These are phyloP conservation scores for Colletotrichum sp. DNA, from an alignment of 2,329 filamentous ascomycete genomes.

Conservation along the genomic window DNA sequence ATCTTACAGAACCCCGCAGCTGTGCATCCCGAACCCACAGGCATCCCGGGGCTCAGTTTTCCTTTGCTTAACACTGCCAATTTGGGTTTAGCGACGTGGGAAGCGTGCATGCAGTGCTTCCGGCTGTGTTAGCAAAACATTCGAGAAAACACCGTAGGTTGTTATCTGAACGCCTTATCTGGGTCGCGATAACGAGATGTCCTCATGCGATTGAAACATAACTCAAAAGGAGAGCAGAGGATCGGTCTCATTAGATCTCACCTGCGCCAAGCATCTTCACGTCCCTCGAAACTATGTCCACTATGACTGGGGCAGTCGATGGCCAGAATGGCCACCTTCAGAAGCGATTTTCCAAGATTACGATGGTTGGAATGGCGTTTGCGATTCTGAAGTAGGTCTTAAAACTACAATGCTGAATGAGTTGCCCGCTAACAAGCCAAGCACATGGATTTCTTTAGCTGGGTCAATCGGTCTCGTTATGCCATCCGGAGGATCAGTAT, in stretches of 20 bases:
- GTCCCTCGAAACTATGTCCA: not conserved
- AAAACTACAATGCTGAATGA: no score
- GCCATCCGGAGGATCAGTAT: constrained; percentile 45
- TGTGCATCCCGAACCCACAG: not conserved
- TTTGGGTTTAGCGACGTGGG: not conserved
- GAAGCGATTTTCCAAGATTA: constrained; percentile 42
- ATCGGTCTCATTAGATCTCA: not conserved
- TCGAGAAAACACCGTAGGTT: not conserved
- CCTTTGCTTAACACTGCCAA: constrained; percentile 3
- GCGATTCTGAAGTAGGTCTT: constrained; percentile 44
- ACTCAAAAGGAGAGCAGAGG: not conserved
- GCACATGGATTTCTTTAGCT: constrained; percentile 44
- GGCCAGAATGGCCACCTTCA: constrained; percentile 33
- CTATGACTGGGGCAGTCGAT: not conserved
- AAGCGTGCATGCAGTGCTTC: not conserved
- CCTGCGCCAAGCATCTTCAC: not conserved
- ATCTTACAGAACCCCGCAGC: not conserved
- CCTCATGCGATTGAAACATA: not conserved
- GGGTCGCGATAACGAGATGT: not conserved
- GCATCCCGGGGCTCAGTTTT: not conserved
- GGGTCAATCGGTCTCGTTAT: constrained; percentile 46
- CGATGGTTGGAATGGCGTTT: constrained; percentile 48
- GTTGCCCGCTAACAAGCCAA: constrained; percentile 5
- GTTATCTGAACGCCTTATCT: not conserved
- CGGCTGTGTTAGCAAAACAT: not conserved